Evolutionary conservation across 768 basidiomycete species (phyloP), one percentile per base, ranked within the genome.

Genomic region (Lactifluus piperatus): DNA sequence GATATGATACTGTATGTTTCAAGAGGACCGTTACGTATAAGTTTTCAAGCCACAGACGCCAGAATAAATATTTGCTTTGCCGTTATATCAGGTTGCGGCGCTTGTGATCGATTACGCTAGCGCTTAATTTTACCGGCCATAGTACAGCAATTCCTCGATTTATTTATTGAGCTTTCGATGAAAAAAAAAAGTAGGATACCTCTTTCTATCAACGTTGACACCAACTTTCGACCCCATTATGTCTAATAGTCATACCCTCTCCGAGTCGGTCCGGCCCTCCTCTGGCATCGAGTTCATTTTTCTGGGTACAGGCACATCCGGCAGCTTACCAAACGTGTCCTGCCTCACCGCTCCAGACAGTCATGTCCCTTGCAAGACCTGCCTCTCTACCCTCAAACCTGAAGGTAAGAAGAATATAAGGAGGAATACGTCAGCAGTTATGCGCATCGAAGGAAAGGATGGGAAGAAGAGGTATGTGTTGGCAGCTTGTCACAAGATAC

Each of bases 351-450:
- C 80, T 37, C 80, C 82, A 10, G 77, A 82, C 14, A 74, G 73
- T 10, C 74, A 67, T 11, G 71, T 71, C 32, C 75, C 76, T 34
- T 90, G 88, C 68, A 73, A 71, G 59, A 84, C 87, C 0, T 89
- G 89, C 65, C 71, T 84, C 48, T 84, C 86, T 36, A 83, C 88
- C 29, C 73, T 84, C 60, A 78, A 69, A 0, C 81, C 82, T 0
- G 82, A 83, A 61, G 91, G 91, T 13, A 85, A 82, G 79, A 89
- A 84, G 72, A 97, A 95, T 65, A 79, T 84, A 36, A 72, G 94
- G 47, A 79, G 94, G 54, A 95, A 95, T 68, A 94, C 92, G 8
- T 84, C 86, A 57, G 83, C 79, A 16, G 80, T 85, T 3, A 64
- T 92, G 53, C 75, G 85, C 49, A 72, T 82, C 57, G 66, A 58